phyloP scores from a whole-genome alignment of 2,329 filamentous ascomycete species.

The Colletotrichum sp. region DNA sequence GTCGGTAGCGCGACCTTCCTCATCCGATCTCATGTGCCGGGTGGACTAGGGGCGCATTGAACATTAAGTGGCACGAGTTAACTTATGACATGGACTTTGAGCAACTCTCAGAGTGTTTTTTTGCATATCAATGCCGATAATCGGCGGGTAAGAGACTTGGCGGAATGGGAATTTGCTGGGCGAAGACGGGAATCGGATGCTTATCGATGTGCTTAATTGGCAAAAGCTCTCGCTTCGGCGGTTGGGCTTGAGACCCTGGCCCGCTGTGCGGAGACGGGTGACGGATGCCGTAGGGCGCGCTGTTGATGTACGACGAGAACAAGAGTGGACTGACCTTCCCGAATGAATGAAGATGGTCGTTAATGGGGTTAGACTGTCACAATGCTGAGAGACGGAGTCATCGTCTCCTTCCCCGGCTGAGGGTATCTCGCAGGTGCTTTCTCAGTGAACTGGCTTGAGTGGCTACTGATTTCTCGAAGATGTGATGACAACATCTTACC shows the following conservation, averaged over 20 bases:
- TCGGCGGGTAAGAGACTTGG: neutral
- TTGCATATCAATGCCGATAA: neutral
- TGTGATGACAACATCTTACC: neutral
- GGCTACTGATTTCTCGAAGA: neutral
- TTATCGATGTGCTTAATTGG: neutral
- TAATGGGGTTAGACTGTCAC: neutral
- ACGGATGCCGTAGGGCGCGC: neutral
- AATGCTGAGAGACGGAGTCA: rapidly evolving
- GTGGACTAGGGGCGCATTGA: neutral
- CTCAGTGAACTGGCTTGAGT: too few relatives aligned
- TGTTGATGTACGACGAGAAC: neutral
- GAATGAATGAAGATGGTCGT: neutral
- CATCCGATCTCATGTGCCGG: slow-evolving; percentile 3
- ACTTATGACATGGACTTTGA: neutral
- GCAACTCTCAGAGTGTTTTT: neutral
- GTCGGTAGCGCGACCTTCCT: neutral
- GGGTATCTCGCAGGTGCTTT: neutral
- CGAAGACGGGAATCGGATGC: neutral
- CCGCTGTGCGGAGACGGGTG: neutral
- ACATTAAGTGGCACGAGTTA: neutral
- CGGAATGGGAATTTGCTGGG: neutral
- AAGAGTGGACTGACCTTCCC: neutral
- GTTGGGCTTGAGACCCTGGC: neutral
- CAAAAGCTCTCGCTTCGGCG: neutral
- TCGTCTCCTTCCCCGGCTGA: neutral